phyloP scores from a whole-genome alignment of 805 yeast genomes.

The Yarrowia divulgata region DNA sequence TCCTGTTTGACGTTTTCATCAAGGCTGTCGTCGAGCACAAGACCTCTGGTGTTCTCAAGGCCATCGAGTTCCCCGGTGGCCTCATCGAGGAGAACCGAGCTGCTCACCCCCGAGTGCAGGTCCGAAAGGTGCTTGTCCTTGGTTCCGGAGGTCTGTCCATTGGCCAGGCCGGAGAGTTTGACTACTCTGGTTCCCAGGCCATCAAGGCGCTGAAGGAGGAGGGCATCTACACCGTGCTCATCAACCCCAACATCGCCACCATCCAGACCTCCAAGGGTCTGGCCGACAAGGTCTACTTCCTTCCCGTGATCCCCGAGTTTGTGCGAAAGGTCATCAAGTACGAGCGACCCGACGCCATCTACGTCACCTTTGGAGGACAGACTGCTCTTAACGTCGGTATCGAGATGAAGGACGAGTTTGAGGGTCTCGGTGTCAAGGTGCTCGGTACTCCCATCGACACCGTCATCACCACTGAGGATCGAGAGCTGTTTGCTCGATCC shows the following conservation, averaged over 20 bases:
- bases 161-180: conserved; percentile 99
- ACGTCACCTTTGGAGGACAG: conserved; percentile 98
- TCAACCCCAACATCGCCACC: conserved; percentile 98
- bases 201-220: conserved; percentile 98
- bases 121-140: conserved; percentile 88
- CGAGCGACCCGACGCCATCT: conserved; percentile 97
- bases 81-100: conserved; percentile 71
- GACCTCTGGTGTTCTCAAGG: conserved; percentile 60
- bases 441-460: conserved; percentile 97
- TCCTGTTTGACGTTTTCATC: conserved; percentile 91
- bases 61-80: conserved; percentile 94
- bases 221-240: conserved; percentile 93
- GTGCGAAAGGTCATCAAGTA: conserved; percentile 93
- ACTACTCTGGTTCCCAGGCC: conserved; percentile 98
- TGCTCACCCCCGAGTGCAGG: conserved; percentile 78
- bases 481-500: conserved; percentile 92
- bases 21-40: conserved; percentile 69
- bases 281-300: conserved; percentile 96
- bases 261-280: conserved; percentile 97
- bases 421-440: conserved; percentile 87
- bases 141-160: conserved; percentile 99
- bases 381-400: conserved; percentile 97
- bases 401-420: conserved; percentile 93
- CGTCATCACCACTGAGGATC: conserved; percentile 95
- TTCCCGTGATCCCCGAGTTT: conserved; percentile 97